These are phyloP conservation scores for Otatea glauca DNA, from an alignment of 176 grass and related monocot species.

Conservation along the genomic window DNA sequence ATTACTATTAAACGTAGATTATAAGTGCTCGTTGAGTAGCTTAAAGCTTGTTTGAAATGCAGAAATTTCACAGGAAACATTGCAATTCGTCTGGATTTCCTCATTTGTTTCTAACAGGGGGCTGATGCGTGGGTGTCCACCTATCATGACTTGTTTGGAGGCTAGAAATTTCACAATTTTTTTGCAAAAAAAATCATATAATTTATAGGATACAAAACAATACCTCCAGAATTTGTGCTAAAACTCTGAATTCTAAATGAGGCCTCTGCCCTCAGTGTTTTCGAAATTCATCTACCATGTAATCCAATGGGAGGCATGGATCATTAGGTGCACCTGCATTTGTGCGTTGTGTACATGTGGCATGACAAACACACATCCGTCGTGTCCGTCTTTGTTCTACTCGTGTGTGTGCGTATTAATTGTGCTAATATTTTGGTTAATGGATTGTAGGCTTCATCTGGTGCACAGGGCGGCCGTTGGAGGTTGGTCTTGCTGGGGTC, in stretches of 20 bases:
- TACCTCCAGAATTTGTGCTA: neutral
- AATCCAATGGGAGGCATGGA: neutral
- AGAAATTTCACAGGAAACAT: neutral
- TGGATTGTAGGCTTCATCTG: slow-evolving; percentile 33
- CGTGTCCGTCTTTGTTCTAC: neutral
- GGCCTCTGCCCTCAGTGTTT: too few relatives aligned
- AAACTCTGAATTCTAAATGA: neutral
- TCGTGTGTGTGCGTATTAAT: slow-evolving; percentile 17
- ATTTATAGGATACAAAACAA: neutral
- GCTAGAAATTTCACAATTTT: neutral
- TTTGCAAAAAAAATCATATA: neutral
- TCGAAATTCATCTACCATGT: too few relatives aligned
- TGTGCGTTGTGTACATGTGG: neutral
- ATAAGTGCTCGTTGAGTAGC: neutral
- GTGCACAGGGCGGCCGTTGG: slow-evolving; percentile 42
- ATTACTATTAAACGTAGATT: neutral
- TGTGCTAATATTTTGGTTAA: slow-evolving; percentile 28
- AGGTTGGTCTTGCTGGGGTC: slow-evolving; percentile 44
- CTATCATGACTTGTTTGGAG: neutral
- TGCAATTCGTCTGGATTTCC: neutral
- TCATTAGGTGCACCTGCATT: slow-evolving; percentile 31
- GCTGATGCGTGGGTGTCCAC: neutral
- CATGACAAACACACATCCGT: neutral
- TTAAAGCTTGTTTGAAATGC: neutral
- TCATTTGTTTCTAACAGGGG: neutral